These are phyloP conservation scores for Malassezia sympodialis DNA, from an alignment of 1,284 basidiomycete genomes.

Conservation along the genomic window DNA sequence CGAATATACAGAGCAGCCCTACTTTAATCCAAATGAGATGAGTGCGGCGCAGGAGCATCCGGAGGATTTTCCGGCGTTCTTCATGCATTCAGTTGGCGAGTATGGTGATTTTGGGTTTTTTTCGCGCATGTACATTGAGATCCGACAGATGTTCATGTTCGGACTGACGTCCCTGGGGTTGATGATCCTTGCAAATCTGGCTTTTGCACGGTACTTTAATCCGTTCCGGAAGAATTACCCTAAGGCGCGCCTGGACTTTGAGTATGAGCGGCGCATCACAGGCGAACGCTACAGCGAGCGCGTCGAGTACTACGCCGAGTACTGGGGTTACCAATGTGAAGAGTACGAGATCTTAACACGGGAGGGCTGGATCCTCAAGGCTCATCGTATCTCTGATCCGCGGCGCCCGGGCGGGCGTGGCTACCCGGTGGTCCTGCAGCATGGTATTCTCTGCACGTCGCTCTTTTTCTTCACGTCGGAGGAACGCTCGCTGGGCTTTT, in stretches of 20 bases:
- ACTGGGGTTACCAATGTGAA: slow-evolving; percentile 49
- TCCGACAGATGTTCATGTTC: slow-evolving; percentile 38
- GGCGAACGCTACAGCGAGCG: slow-evolving; percentile 41
- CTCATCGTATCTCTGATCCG: slow-evolving; percentile 45
- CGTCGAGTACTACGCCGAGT: slow-evolving; percentile 45
- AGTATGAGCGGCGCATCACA: slow-evolving; percentile 46
- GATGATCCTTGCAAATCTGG: slow-evolving; percentile 24
- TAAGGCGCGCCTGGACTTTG: slow-evolving; percentile 34
- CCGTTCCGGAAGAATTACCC: slow-evolving; percentile 37
- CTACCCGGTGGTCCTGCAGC: slow-evolving; percentile 45
- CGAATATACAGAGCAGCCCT: not conserved
- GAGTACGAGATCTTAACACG: slow-evolving; percentile 44
- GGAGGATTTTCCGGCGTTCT: slow-evolving; percentile 26
- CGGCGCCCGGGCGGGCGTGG: slow-evolving; percentile 35
- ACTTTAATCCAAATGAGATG: slow-evolving; percentile 2
- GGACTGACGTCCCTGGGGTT: slow-evolving; percentile 23
- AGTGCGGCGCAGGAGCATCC: not conserved
- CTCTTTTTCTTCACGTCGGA: slow-evolving; percentile 42
- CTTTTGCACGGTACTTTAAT: slow-evolving; percentile 38
- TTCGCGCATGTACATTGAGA: slow-evolving; percentile 27
- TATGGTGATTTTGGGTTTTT: slow-evolving; percentile 35
- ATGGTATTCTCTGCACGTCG: slow-evolving; percentile 46
- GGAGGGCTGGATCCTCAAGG: slow-evolving; percentile 46
- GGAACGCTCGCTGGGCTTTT: slow-evolving; percentile 45
- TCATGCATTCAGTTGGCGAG: slow-evolving; percentile 40